Percentiles rank a stretch among this genome's conserved stretches.
Evolutionary conservation across 768 basidiomycete genomes (phyloP).

Genomic region (Kwoniella sp.): DNA sequence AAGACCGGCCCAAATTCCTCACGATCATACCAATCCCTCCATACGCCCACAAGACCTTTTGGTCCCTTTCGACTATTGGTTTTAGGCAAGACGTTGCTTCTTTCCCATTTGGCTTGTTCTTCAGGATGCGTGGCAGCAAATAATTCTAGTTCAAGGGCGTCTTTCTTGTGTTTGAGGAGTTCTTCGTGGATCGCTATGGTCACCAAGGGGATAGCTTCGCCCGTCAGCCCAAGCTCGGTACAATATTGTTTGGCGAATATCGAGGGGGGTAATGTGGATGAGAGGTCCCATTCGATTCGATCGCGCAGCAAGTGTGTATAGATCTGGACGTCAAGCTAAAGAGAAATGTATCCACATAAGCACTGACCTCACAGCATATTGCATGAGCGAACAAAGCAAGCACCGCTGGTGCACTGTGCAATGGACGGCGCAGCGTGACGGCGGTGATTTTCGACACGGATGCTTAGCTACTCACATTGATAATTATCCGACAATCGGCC

Average conservation of each 20-base stretch:
- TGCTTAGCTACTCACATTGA: slow-evolving; percentile 59
- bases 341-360: not conserved
- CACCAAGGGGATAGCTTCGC: slow-evolving; percentile 84
- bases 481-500: slow-evolving; percentile 57
- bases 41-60: slow-evolving; percentile 78
- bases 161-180: slow-evolving; percentile 89
- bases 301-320: slow-evolving; percentile 86
- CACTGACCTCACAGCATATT: not conserved
- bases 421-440: too few species aligned
- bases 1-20: slow-evolving; percentile 87
- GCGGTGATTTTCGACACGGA: too few species aligned
- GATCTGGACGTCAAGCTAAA: slow-evolving; percentile 95
- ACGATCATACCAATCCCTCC: slow-evolving; percentile 92
- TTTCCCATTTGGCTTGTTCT: slow-evolving; percentile 65
- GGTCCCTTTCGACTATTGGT: slow-evolving; percentile 70
- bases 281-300: slow-evolving; percentile 99
- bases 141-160: slow-evolving; percentile 91
- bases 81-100: slow-evolving; percentile 59
- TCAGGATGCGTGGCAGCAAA: slow-evolving; percentile 63
- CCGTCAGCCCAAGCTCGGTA: slow-evolving; percentile 79
- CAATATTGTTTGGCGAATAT: slow-evolving; percentile 77
- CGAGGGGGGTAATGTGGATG: slow-evolving; percentile 74
- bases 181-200: slow-evolving; percentile 95
- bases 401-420: too few species aligned
- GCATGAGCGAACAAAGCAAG: too few species aligned